Evolutionary conservation across 352 stramenopile genomes (phyloP).

Genomic region (Nannochloropsis limnetica): DNA sequence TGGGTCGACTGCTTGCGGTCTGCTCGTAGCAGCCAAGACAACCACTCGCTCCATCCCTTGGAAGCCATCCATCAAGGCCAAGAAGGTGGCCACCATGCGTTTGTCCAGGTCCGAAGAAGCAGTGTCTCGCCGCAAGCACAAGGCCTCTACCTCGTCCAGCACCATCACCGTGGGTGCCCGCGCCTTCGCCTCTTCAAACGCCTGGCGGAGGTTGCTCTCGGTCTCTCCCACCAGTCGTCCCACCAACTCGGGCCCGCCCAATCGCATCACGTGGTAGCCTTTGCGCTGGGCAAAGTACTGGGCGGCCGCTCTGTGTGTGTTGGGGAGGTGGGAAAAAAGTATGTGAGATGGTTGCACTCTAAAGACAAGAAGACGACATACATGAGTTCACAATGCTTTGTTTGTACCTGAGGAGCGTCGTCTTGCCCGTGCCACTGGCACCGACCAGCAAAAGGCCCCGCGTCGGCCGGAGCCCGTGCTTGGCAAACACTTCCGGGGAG

Average conservation of each 20-base stretch:
- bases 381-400: not conserved
- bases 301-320: not conserved
- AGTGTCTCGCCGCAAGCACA: slow-evolving; percentile 71
- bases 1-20: slow-evolving; percentile 74
- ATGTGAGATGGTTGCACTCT: not conserved
- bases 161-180: slow-evolving; percentile 50
- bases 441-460: slow-evolving; percentile 69
- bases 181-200: slow-evolving; percentile 44
- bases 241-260: slow-evolving; percentile 50
- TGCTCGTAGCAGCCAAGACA: slow-evolving; percentile 68
- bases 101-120: slow-evolving; percentile 66
- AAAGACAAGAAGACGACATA: too few relatives aligned
- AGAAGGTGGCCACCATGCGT: slow-evolving; percentile 71
- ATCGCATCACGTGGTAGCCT: slow-evolving; percentile 49
- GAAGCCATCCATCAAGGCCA: slow-evolving; percentile 76
- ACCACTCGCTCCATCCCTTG: slow-evolving; percentile 58
- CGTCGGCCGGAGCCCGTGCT: slow-evolving; percentile 49
- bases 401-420: slow-evolving; percentile 61
- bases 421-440: slow-evolving; percentile 73
- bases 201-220: slow-evolving; percentile 46
- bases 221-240: slow-evolving; percentile 50
- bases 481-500: slow-evolving; percentile 45
- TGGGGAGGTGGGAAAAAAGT: not conserved
- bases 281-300: slow-evolving; percentile 47
- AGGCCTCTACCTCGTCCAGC: slow-evolving; percentile 75